Conservation (phyloP, 2,329 filamentous ascomycete species). For the Neobulgaria alba region DNA sequence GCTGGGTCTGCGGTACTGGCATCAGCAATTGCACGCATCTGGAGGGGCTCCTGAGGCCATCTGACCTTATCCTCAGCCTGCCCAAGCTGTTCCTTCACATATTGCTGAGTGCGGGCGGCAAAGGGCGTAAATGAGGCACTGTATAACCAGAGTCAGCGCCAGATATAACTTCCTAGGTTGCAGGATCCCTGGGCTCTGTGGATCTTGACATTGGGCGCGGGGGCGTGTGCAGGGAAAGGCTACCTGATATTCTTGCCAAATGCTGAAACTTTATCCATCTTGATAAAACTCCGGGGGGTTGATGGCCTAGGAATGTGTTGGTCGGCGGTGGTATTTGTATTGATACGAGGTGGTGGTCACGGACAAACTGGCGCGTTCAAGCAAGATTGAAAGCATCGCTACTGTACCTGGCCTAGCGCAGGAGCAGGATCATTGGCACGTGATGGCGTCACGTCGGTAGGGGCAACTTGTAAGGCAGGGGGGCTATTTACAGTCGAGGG, state of each 20-base stretch:
- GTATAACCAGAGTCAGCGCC: constrained; percentile 39
- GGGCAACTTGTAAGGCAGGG: too few relatives aligned
- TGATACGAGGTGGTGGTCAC: not conserved
- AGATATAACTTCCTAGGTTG: constrained; percentile 26
- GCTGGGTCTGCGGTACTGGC: constrained; percentile 64
- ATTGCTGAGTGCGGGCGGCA: constrained; percentile 89
- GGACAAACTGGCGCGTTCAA: not conserved
- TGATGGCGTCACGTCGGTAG: too few relatives aligned
- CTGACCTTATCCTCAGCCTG: constrained; percentile 85
- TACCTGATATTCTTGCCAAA: constrained; percentile 65
- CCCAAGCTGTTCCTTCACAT: constrained; percentile 95
- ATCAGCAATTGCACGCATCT: not conserved
- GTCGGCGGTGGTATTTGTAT: constrained; percentile 3
- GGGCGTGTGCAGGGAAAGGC: constrained; percentile 27
- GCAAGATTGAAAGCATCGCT: constrained; percentile 2
- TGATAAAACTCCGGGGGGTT: constrained; percentile 9
- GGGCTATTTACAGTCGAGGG: too few relatives aligned
- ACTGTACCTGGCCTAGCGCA: not conserved
- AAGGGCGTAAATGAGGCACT: constrained; percentile 87
- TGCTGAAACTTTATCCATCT: constrained; percentile 61
- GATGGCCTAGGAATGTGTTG: constrained; percentile 5
- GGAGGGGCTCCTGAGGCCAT: not conserved
- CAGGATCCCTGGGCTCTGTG: too few relatives aligned
- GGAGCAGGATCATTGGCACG: not conserved
- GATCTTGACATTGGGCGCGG: too few relatives aligned